These are phyloP conservation scores for Penicillium griseofulvum DNA, from an alignment of 2,329 filamentous ascomycete genomes.

Conservation along the genomic window DNA sequence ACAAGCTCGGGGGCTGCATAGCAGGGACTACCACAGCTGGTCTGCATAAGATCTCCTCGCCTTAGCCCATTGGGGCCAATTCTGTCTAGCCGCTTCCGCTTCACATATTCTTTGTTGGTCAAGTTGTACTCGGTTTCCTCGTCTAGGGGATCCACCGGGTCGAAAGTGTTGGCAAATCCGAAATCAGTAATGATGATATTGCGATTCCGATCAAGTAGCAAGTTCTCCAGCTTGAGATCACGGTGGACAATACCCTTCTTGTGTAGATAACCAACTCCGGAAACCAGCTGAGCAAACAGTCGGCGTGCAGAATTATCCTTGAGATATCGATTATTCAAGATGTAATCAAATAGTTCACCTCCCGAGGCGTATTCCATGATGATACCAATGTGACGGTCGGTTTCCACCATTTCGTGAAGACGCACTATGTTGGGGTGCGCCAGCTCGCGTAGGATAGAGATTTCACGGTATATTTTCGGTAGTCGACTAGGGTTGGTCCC, in stretches of 20 bases:
- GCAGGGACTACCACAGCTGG: slow-evolving; percentile 95
- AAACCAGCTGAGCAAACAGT: slow-evolving; percentile 92
- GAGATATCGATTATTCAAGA: slow-evolving; percentile 91
- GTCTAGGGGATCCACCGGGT: slow-evolving; percentile 78
- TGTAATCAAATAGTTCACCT: slow-evolving; percentile 97
- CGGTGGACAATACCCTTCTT: slow-evolving; percentile 98
- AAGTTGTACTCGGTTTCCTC: slow-evolving; percentile 89
- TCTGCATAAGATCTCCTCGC: slow-evolving; percentile 96
- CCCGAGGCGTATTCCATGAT: slow-evolving; percentile 98
- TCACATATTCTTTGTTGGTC: slow-evolving; percentile 82
- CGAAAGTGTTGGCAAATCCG: slow-evolving; percentile 97
- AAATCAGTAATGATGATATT: slow-evolving; percentile 99
- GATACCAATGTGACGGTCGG: slow-evolving; percentile 94
- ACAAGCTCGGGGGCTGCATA: slow-evolving; percentile 97
- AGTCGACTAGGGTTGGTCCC: slow-evolving; percentile 84
- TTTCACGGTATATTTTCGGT: slow-evolving; percentile 96
- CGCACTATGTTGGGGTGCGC: slow-evolving; percentile 96
- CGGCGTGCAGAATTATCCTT: slow-evolving; percentile 89
- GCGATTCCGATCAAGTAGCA: slow-evolving; percentile 89
- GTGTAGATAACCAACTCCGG: slow-evolving; percentile 94
- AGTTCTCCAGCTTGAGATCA: slow-evolving; percentile 93
- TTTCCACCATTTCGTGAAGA: slow-evolving; percentile 97
- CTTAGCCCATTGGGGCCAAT: slow-evolving; percentile 71
- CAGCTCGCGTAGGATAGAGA: slow-evolving; percentile 80
- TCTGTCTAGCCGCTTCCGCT: slow-evolving; percentile 79